A percentile compares a stretch with the other conserved stretches of the same genome.
These are phyloP conservation scores for Drechmeria coniospora DNA, from an alignment of 2,329 filamentous ascomycete species.

Conservation along the genomic window DNA sequence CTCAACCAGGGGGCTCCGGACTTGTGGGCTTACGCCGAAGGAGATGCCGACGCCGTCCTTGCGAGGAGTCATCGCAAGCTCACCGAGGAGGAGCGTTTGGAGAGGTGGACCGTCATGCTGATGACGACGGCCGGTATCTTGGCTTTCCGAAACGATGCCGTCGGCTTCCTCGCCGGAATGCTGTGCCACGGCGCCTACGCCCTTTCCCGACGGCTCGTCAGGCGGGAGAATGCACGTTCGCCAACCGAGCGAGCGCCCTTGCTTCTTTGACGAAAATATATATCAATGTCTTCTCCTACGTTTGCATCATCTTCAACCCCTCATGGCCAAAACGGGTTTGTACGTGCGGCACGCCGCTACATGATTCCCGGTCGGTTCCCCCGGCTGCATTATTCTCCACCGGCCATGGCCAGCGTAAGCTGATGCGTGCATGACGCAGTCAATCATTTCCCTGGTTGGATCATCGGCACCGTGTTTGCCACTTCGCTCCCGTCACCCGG, in stretches of 20 bases:
- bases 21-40: slow-evolving; percentile 38
- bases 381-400: too few species aligned
- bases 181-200: slow-evolving; percentile 58
- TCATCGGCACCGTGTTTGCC: slow-evolving; percentile 2
- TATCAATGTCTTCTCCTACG: too few species aligned
- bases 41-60: slow-evolving; percentile 13
- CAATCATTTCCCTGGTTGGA: too few species aligned
- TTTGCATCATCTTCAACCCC: too few species aligned
- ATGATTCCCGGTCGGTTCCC: too few species aligned
- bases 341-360: too few species aligned
- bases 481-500: slow-evolving; percentile 1
- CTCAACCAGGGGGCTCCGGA: slow-evolving; percentile 57
- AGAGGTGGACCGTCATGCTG: slow-evolving; percentile 81
- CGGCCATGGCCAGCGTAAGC: too few species aligned
- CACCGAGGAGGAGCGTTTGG: slow-evolving; percentile 51
- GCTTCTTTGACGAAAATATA: too few species aligned
- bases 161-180: slow-evolving; percentile 74
- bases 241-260: slow-evolving; percentile 16
- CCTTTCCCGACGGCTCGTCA: slow-evolving; percentile 25
- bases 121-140: slow-evolving; percentile 70
- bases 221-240: slow-evolving; percentile 15
- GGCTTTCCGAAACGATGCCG: slow-evolving; percentile 77
- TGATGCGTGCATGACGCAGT: too few species aligned
- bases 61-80: slow-evolving; percentile 34
- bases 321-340: too few species aligned